These are phyloP conservation scores for Eucalyptus tenuipes DNA, from an alignment of 345 rosid species.

Conservation along the genomic window DNA sequence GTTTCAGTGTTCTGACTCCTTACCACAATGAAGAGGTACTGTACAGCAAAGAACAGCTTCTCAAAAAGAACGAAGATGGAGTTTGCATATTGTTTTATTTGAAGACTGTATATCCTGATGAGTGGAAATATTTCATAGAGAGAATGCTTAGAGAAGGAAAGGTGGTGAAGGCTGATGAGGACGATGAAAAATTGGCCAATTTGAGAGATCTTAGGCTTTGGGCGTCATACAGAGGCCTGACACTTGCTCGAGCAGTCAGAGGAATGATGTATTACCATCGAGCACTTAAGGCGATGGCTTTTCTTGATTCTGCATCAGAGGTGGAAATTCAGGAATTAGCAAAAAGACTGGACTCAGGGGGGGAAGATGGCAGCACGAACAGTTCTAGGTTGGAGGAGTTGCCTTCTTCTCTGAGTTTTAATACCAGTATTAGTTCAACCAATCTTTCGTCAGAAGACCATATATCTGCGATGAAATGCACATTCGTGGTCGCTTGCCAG, in stretches of 20 bases:
- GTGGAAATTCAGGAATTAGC: conserved; percentile 56
- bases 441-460: conserved; percentile 47
- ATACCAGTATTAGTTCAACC: conserved; percentile 46
- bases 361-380: conserved; percentile 17
- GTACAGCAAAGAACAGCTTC: conserved; percentile 75
- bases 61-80: conserved; percentile 83
- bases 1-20: conserved; percentile 84
- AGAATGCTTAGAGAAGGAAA: conserved; percentile 81
- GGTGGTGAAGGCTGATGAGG: conserved; percentile 17
- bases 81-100: conserved; percentile 72
- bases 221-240: conserved; percentile 95
- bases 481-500: conserved; percentile 93
- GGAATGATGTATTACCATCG: conserved; percentile 98
- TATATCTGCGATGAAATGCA: conserved; percentile 68
- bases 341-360: conserved; percentile 52
- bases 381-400: conserved; percentile 1
- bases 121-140: conserved; percentile 79
- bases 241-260: conserved; percentile 78
- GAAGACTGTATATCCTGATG: conserved; percentile 80
- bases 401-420: conserved; percentile 29
- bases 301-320: conserved; percentile 90
- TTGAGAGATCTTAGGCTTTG: conserved; percentile 81
- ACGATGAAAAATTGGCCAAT: conserved; percentile 47
- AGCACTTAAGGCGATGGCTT: conserved; percentile 82
- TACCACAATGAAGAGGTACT: conserved; percentile 79